These are phyloP conservation scores for Desmodesmus armatus DNA, from an alignment of 139 green algal species.

Conservation along the genomic window DNA sequence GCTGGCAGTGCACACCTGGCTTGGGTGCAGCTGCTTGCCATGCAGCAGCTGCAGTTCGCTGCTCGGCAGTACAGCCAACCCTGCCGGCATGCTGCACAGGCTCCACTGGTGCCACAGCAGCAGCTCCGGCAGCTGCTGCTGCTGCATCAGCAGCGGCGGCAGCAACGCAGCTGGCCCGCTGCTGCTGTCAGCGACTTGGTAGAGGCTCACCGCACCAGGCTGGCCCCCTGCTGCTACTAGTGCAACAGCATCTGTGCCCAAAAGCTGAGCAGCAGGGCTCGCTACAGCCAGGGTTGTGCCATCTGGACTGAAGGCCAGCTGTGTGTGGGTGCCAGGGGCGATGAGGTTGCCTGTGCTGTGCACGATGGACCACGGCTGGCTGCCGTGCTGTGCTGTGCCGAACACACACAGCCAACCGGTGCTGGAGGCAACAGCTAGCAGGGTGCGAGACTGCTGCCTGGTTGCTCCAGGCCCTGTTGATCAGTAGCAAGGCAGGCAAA, in stretches of 20 bases:
- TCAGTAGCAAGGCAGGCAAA: too few species aligned
- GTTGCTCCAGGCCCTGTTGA: too few species aligned
- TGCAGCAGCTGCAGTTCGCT: background rate
- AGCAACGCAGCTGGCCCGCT: background rate
- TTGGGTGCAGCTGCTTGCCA: conserved; percentile 15
- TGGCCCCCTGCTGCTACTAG: conserved; percentile 19
- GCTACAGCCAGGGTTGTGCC: conserved; percentile 28
- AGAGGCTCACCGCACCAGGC: conserved; percentile 28
- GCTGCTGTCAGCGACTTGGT: background rate
- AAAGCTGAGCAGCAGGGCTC: background rate
- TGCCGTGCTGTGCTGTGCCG: conserved; percentile 10
- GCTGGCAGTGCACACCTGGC: background rate
- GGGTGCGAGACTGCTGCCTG: too few species aligned
- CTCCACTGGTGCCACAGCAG: conserved; percentile 43
- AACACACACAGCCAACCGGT: conserved; percentile 26
- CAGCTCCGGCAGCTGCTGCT: conserved; percentile 29
- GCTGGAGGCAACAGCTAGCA: conserved; percentile 1
- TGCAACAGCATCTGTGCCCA: conserved; percentile 27
- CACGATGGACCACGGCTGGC: too few species aligned
- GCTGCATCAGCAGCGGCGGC: background rate
- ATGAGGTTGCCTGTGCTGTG: conserved; percentile 33
- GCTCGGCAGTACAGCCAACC: conserved; percentile 12
- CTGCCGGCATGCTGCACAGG: background rate
- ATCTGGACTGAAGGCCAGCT: conserved; percentile 11
- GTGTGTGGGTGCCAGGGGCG: background rate